Evolutionary conservation across 768 basidiomycete genomes (phyloP), one percentile per base, ranked within the genome.

Genomic region (Podaxis mareebaensis): DNA sequence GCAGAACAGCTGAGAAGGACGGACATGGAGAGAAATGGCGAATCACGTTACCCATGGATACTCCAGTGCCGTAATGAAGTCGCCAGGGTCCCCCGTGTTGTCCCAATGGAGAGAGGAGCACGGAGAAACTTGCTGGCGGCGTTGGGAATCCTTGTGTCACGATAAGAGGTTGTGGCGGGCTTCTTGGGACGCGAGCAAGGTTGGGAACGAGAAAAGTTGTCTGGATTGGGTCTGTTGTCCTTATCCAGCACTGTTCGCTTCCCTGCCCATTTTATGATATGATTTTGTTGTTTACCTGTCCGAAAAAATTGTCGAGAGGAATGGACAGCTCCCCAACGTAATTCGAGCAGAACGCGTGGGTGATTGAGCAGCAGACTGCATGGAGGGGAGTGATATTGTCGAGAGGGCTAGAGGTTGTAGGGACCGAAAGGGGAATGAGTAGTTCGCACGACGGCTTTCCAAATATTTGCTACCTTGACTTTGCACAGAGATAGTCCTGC

Each of bases 391-490:
- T 49, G 28, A 20, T 49, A 38, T 22, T 48, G 39, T 30, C 0
- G n/a, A 42, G 22, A 20, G 38, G 33, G 33, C 60, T 15, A 20
- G 33, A 33, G 42, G n/a, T 22, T 20, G 42, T 42, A 42, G 12
- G 10, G 28, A 42, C 61, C 30, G 15, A 57, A 63, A 63, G 36
- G 46, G 48, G 54, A 36, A 38, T 33, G 22, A n/a, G n/a, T 22
- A 33, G 53, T 62, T 62, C 61, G 61, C 61, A 62, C 61, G 61
- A 62, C 42, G 42, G 10, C 61, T 33, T 62, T 54, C 61, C 61
- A 62, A 62, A 62, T 63, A 63, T 63, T 63, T 63, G 54, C 42
- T 33, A n/a, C 24, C 49, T 51, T 12, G 22, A 24, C 49, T 51
- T 28, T 10, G 8, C 26, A 12, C 10, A 4, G 5, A n/a, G 33